Percentiles rank a stretch among this genome's conserved stretches.
These are phyloP conservation scores for Psilocybe tampanensis DNA, from an alignment of 768 basidiomycete genomes.

Conservation along the genomic window DNA sequence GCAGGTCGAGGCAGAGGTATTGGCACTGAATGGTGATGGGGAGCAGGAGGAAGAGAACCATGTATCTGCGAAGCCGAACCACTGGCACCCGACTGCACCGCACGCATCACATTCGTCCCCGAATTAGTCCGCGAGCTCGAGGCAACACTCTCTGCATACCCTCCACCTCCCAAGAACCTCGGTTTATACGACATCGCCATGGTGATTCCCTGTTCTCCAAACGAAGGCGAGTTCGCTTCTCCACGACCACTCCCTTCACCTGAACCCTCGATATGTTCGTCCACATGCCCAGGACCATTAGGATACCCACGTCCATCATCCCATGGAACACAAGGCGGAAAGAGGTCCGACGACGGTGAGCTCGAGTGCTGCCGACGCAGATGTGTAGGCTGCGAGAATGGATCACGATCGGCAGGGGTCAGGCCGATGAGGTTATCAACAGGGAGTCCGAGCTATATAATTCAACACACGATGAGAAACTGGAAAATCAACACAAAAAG, in stretches of 20 bases:
- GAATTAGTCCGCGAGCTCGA: background rate
- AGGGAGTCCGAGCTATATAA: constrained; percentile 63
- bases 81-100: too few species aligned
- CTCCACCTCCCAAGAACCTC: constrained; percentile 1
- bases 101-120: background rate
- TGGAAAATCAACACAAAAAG: too few species aligned
- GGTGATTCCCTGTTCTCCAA: background rate
- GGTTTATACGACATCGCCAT: constrained; percentile 15
- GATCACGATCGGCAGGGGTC: constrained; percentile 51
- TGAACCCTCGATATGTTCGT: background rate
- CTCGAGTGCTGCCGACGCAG: constrained; percentile 40
- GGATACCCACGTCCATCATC: background rate
- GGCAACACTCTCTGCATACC: background rate
- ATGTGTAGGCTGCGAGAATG: constrained; percentile 74
- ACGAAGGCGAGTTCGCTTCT: constrained; percentile 3
- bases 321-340: background rate
- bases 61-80: too few species aligned
- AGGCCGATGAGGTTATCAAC: constrained; percentile 82
- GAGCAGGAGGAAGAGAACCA: too few species aligned
- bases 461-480: constrained; percentile 11
- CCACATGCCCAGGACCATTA: background rate
- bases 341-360: constrained; percentile 5
- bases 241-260: background rate
- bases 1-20: constrained; percentile 79
- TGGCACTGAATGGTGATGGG: constrained; percentile 53